These are phyloP conservation scores for Apophysomyces sp. DNA, from an alignment of 371 early-diverging fungal species.

Conservation along the genomic window DNA sequence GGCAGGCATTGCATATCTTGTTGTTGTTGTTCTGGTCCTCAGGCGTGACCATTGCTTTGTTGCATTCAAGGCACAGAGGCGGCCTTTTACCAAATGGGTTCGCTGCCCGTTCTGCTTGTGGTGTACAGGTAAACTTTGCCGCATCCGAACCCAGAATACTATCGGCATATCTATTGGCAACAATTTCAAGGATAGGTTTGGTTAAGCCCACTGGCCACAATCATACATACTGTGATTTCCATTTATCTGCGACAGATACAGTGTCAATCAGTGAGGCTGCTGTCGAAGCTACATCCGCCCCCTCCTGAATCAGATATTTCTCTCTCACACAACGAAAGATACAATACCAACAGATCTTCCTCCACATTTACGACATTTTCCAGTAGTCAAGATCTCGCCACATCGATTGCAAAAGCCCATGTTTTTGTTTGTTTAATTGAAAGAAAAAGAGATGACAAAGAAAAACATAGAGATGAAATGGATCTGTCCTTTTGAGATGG, in stretches of 20 bases:
- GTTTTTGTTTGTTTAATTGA: slow-evolving; percentile 5
- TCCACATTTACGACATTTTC: slow-evolving; percentile 60
- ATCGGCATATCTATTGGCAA: slow-evolving; percentile 41
- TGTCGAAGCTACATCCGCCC: slow-evolving; percentile 55
- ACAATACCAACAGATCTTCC: slow-evolving; percentile 54
- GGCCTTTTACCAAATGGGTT: slow-evolving; percentile 12
- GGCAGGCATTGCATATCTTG: background rate
- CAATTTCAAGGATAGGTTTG: background rate
- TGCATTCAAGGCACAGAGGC: slow-evolving; percentile 17
- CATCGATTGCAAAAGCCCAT: slow-evolving; percentile 67
- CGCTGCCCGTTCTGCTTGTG: slow-evolving; percentile 12
- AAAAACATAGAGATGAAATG: slow-evolving; percentile 4
- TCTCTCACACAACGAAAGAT: too few species aligned
- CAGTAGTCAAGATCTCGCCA: slow-evolving; percentile 51
- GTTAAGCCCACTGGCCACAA: background rate
- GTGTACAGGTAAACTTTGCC: background rate
- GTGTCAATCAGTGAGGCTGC: slow-evolving; percentile 35
- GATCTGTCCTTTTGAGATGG: slow-evolving; percentile 1
- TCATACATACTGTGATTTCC: slow-evolving; percentile 43
- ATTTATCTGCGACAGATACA: slow-evolving; percentile 38
- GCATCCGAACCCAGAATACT: slow-evolving; percentile 35
- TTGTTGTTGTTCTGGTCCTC: background rate
- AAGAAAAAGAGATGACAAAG: slow-evolving; percentile 10
- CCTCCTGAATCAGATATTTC: too few species aligned
- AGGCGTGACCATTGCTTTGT: slow-evolving; percentile 5